Base-by-base conservation (phyloP, 1,284 basidiomycete genomes). In the Ustilago hordei region DNA sequence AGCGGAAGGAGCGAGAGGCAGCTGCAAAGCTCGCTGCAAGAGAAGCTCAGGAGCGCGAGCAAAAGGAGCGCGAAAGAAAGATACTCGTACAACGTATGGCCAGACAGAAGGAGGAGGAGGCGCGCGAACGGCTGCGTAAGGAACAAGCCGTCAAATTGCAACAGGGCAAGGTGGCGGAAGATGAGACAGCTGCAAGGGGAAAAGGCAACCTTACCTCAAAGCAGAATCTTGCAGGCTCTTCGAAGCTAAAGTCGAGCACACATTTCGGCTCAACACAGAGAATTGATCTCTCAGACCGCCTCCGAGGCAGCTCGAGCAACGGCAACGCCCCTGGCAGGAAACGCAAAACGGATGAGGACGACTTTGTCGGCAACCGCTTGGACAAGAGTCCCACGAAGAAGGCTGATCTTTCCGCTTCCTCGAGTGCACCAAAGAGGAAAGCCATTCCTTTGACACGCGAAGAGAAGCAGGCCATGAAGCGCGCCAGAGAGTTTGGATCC, bases 381-480 rank as follows among this genome's bases (percentile, higher is more conserved):
- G 71, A 78, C 60, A 66, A 58, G 47, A 41, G 55, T 13, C 39
- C 19, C 43, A 50, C n/a, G 8, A 54, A 36, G 12, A 64, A 57
- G 39, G 9, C 63, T 13, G 63, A 64, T 12, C 52, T 55, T 8
- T 60, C 56, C 4, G 38, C 63, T 12, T 56, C 66, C 11, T 47
- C 68, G n/a, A 50, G 55, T 19, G 53, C 64, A 13, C 34, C 61
- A 31, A 67, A 64, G 36, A 54, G 50, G 34, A 71, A 68, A 34
- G 41, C 75, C 0, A 47, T 71, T 3, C 71, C 77, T 0, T 57
- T 81, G 67, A 81, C 79, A 12, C 57, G 79, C 19, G 79, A 81
- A 55, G 79, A 81, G 45, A 78, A 81, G 70, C 69, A 78, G 53
- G 66, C 67, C 2, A 73, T 69, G 48, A 70, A 67, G 38, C 58